Percentiles rank a stretch among this genome's conserved stretches.
These are phyloP conservation scores for Phialophora chinensis DNA, from an alignment of 2,329 filamentous ascomycete species.

Conservation along the genomic window DNA sequence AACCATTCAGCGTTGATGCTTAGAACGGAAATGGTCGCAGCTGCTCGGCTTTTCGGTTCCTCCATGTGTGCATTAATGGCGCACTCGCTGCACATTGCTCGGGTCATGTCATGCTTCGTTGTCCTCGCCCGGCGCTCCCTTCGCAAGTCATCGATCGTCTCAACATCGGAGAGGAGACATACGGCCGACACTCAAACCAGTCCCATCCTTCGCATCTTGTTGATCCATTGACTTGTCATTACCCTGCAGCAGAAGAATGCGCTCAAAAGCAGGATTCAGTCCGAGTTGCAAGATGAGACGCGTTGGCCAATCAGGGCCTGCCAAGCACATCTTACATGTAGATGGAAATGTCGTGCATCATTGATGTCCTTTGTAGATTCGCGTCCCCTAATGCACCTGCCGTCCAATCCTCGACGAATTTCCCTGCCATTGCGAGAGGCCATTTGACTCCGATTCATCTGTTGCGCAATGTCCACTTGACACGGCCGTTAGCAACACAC, in stretches of 20 bases:
- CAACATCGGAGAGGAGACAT: not conserved
- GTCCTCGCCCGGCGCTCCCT: slow-evolving; percentile 4
- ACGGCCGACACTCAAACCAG: too few relatives aligned
- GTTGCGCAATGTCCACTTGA: not conserved
- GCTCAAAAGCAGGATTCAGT: not conserved
- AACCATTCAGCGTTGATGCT: not conserved
- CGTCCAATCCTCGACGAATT: not conserved
- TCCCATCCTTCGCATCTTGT: not conserved
- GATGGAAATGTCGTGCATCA: slow-evolving; percentile 22
- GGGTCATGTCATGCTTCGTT: not conserved
- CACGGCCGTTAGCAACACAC: not conserved
- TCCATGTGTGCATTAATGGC: slow-evolving; percentile 24
- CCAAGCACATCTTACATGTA: slow-evolving; percentile 21
- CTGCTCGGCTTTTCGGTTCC: slow-evolving; percentile 12
- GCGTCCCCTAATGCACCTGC: not conserved
- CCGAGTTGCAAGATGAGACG: not conserved
- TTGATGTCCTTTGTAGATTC: slow-evolving; percentile 4
- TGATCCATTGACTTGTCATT: slow-evolving; percentile 2
- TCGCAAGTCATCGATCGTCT: not conserved
- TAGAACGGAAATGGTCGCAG: slow-evolving; percentile 7
- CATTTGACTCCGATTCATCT: not conserved
- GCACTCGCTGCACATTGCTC: slow-evolving; percentile 5
- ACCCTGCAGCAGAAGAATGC: not conserved
- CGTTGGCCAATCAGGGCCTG: slow-evolving; percentile 24
- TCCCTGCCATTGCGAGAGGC: not conserved